Percentiles rank a stretch among this genome's conserved stretches.
Conservation (phyloP, 805 yeast species). For the Ogataea pini region DNA sequence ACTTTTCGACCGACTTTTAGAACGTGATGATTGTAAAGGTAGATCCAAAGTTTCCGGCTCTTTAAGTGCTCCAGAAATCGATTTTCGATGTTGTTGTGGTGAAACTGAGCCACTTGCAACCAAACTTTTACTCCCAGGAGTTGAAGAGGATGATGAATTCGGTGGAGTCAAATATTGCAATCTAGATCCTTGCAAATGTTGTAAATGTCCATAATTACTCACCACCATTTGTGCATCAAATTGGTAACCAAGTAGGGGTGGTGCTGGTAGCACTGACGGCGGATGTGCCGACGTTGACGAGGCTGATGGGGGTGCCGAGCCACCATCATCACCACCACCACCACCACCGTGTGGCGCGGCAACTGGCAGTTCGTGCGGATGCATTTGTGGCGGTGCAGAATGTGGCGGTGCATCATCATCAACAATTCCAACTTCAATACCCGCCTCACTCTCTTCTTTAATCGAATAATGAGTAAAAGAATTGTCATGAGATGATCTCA, state of each 20-base stretch:
- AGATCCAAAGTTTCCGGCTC: conserved; percentile 34
- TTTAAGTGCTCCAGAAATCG: conserved; percentile 16
- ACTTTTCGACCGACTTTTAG: conserved; percentile 35
- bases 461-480: conserved; percentile 12
- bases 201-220: neutral
- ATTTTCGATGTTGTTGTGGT: conserved; percentile 5
- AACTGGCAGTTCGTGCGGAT: neutral
- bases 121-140: conserved; percentile 12
- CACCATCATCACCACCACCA: too few relatives aligned
- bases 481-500: conserved; percentile 3
- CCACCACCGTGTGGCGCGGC: too few relatives aligned
- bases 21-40: conserved; percentile 37
- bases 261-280: too few relatives aligned
- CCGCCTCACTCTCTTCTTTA: conserved; percentile 17
- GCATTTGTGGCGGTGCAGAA: neutral
- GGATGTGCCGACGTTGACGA: neutral
- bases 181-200: conserved; percentile 3
- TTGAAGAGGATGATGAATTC: conserved; percentile 24
- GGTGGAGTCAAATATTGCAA: conserved; percentile 27
- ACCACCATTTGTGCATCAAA: neutral
- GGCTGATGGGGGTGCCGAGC: conserved; percentile 1
- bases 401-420: conserved; percentile 13
- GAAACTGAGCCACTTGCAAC: neutral
- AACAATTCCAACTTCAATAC: too few relatives aligned
- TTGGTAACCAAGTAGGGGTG: neutral